Conservation (phyloP, 2,329 filamentous ascomycete genomes). For the Botrytis pseudocinerea region DNA sequence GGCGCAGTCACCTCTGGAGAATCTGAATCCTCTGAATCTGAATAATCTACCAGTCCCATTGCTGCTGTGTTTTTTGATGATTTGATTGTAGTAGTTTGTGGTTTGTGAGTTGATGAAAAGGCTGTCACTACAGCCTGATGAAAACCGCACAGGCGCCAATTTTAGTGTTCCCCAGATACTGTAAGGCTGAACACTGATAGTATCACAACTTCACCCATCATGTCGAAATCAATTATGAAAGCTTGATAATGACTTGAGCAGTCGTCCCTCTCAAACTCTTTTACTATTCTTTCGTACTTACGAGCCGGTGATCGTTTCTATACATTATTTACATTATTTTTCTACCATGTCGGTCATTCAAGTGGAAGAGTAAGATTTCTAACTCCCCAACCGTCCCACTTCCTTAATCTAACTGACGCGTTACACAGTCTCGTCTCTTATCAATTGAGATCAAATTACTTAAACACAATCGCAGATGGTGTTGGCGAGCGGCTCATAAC, state of each 20-base stretch:
- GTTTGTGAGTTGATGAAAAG: neutral
- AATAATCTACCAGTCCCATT: constrained; percentile 71
- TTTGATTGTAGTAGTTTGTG: constrained; percentile 11
- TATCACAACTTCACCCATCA: constrained; percentile 11
- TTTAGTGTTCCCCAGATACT: constrained; percentile 14
- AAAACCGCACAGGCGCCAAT: neutral
- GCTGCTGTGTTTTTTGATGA: constrained; percentile 2
- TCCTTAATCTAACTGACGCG: constrained; percentile 11
- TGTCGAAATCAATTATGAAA: neutral
- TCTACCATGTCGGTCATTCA: constrained; percentile 42
- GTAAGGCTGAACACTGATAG: constrained; percentile 21
- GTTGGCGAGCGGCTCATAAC: constrained; percentile 83
- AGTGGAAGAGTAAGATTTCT: constrained; percentile 41
- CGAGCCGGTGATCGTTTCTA: constrained; percentile 5
- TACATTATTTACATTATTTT: neutral
- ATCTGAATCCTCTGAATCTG: constrained; percentile 65
- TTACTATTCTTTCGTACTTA: constrained; percentile 6
- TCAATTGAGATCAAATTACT: constrained; percentile 77
- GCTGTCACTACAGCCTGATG: constrained; percentile 8
- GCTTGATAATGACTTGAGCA: constrained; percentile 3
- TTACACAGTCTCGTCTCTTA: constrained; percentile 71
- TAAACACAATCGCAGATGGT: constrained; percentile 77
- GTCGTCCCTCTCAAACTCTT: neutral
- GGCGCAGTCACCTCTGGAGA: constrained; percentile 45
- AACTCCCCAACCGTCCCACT: neutral